Conservation (phyloP, 371 early-diverging fungal species). For the Actinomortierella ambigua region DNA sequence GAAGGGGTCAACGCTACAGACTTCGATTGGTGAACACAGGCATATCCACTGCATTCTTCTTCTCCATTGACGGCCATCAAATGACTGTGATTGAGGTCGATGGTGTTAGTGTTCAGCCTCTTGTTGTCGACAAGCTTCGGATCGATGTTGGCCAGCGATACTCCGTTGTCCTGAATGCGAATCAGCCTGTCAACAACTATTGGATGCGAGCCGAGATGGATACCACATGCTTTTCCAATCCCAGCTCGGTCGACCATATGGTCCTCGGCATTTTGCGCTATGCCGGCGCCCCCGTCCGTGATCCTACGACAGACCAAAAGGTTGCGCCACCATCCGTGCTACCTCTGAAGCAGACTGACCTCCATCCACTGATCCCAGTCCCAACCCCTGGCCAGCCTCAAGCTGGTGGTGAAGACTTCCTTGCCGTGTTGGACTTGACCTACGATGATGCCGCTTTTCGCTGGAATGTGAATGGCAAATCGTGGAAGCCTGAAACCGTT, state of each 20-base stretch:
- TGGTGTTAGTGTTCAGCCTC: constrained; percentile 42
- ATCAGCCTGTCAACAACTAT: constrained; percentile 44
- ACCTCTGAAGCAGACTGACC: no score
- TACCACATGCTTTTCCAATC: constrained; percentile 22
- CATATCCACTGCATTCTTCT: constrained; percentile 30
- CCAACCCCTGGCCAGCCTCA: no score
- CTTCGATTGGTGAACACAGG: constrained; percentile 45
- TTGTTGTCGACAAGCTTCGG: constrained; percentile 31
- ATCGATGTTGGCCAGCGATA: constrained; percentile 51
- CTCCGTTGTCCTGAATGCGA: constrained; percentile 47
- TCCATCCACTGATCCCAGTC: no score
- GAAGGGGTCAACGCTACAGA: constrained; percentile 18
- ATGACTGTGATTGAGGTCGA: constrained; percentile 52
- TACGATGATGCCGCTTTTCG: no score
- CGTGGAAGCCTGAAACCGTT: no score
- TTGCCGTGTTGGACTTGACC: no score
- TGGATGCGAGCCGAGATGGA: constrained; percentile 44
- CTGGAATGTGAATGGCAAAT: no score
- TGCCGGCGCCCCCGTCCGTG: constrained; percentile 39
- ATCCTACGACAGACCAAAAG: no score
- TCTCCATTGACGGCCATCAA: constrained; percentile 48
- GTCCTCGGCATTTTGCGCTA: constrained; percentile 43
- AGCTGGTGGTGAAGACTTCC: no score
- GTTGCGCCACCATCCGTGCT: no score
- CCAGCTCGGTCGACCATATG: constrained; percentile 20